A percentile compares a stretch with the other conserved stretches of the same genome.
These are phyloP conservation scores for Cordyceps cateniannulata DNA, from an alignment of 2,329 filamentous ascomycete species.

Conservation along the genomic window DNA sequence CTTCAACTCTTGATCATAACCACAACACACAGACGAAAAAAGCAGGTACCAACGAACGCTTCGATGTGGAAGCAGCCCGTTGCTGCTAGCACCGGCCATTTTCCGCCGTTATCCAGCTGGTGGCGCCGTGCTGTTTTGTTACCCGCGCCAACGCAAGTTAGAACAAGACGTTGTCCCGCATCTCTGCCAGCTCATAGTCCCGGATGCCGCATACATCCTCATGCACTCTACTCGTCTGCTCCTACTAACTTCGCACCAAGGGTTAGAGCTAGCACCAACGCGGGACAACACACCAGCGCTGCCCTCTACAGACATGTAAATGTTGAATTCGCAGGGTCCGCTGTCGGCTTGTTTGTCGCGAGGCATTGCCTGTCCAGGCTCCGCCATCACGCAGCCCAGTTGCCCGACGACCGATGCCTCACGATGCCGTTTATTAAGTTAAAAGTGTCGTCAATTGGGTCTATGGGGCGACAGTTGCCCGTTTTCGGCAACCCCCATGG, in stretches of 20 bases:
- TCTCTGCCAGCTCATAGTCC: constrained; percentile 4
- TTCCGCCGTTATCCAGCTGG: neutral
- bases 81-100: neutral
- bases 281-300: neutral
- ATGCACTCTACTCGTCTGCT: neutral
- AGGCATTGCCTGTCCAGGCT: neutral
- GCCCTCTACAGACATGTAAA: neutral
- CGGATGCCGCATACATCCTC: neutral
- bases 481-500: neutral
- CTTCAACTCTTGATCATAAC: neutral
- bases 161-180: neutral
- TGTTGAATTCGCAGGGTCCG: neutral
- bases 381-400: neutral
- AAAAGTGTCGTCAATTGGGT: neutral
- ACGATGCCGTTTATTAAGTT: neutral
- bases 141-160: neutral
- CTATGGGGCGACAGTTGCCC: neutral
- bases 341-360: neutral
- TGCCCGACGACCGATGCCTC: neutral
- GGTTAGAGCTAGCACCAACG: neutral
- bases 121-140: neutral
- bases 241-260: neutral
- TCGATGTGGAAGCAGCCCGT: neutral
- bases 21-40: neutral
- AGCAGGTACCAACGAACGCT: neutral